Conservation (phyloP, 768 basidiomycete species). For the Terana coerulea region DNA sequence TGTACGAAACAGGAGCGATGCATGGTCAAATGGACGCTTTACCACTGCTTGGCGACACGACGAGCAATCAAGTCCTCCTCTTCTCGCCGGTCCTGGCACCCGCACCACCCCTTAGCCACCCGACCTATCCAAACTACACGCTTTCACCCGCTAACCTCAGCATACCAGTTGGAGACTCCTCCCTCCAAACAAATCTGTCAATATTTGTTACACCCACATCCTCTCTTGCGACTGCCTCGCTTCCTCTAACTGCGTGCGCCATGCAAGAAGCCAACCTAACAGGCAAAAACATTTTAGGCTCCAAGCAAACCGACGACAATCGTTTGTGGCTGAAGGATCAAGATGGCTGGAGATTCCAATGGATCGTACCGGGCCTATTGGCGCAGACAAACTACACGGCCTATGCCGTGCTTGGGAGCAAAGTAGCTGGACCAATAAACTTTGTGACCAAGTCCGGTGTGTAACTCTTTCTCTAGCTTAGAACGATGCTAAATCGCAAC, state of each 20-base stretch:
- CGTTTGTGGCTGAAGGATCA: slow-evolving; percentile 54
- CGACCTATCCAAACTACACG: slow-evolving; percentile 73
- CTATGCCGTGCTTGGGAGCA: slow-evolving; percentile 53
- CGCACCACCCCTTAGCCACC: slow-evolving; percentile 26
- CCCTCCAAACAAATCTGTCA: slow-evolving; percentile 38
- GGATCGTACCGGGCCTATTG: slow-evolving; percentile 54
- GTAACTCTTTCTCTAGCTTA: slow-evolving; percentile 14
- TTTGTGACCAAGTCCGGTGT: slow-evolving; percentile 74
- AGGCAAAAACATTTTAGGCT: slow-evolving; percentile 28
- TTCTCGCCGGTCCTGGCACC: slow-evolving; percentile 59
- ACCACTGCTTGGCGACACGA: slow-evolving; percentile 71
- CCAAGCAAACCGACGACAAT: slow-evolving; percentile 33
- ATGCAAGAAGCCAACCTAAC: slow-evolving; percentile 26
- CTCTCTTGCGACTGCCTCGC: slow-evolving; percentile 30
- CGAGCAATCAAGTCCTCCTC: slow-evolving; percentile 65
- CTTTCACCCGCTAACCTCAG: slow-evolving; percentile 56
- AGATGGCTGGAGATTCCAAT: slow-evolving; percentile 66
- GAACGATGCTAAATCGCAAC: not conserved
- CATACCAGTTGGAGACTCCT: slow-evolving; percentile 32
- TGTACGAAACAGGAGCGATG: slow-evolving; percentile 37
- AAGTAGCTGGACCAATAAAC: slow-evolving; percentile 64
- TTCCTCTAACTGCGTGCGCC: slow-evolving; percentile 59
- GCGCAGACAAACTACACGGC: slow-evolving; percentile 77
- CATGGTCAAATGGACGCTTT: slow-evolving; percentile 39
- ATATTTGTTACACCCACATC: slow-evolving; percentile 54